Conservation (phyloP, 106 monocot species). For the Narthecium ossifragum region DNA sequence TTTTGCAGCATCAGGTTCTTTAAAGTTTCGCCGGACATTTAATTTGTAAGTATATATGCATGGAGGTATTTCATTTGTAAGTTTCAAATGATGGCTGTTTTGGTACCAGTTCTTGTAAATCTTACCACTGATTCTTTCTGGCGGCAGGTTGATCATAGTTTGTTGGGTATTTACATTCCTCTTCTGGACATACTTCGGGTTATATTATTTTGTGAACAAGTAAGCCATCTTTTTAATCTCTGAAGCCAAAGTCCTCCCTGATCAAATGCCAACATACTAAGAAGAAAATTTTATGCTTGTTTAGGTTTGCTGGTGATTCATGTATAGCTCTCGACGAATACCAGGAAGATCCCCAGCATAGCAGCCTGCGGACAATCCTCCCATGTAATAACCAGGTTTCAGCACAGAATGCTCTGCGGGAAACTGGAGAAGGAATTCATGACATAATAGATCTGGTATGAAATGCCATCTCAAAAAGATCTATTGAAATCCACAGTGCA, state of each 20-base stretch:
- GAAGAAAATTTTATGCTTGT: not conserved
- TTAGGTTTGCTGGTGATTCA: slow-evolving; percentile 75
- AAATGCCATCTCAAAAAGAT: too few relatives aligned
- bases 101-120: too few relatives aligned
- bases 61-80: too few relatives aligned
- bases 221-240: slow-evolving; percentile 20
- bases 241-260: not conserved
- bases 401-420: slow-evolving; percentile 29
- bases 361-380: slow-evolving; percentile 69
- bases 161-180: slow-evolving; percentile 75
- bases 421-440: slow-evolving; percentile 46
- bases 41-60: slow-evolving; percentile 43
- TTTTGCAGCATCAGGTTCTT: slow-evolving; percentile 33
- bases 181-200: slow-evolving; percentile 69
- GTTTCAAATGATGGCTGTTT: too few relatives aligned
- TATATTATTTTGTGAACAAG: slow-evolving; percentile 82
- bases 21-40: slow-evolving; percentile 17
- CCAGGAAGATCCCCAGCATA: slow-evolving; percentile 46
- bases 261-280: not conserved
- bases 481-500: too few relatives aligned
- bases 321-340: slow-evolving; percentile 77
- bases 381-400: slow-evolving; percentile 50
- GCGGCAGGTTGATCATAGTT: slow-evolving; percentile 51
- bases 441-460: slow-evolving; percentile 62
- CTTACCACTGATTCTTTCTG: not conserved